Base-by-base conservation (phyloP, 768 basidiomycete genomes). In the Phanerodontia chrysosporium region DNA sequence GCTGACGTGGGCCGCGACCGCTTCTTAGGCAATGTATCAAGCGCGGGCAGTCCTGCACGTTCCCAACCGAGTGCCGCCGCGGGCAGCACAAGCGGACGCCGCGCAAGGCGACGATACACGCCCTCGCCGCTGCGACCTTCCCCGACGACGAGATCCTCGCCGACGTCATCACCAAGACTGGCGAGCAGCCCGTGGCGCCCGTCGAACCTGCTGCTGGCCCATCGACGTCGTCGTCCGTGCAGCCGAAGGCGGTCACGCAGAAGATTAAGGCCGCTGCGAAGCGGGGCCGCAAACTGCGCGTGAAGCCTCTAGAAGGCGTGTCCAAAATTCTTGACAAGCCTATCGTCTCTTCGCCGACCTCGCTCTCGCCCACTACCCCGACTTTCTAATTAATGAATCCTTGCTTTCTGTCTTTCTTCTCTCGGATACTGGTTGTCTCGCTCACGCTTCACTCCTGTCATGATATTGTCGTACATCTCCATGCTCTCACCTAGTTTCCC, bases 31-130 rank as follows among this genome's bases (percentile, higher is more conserved):
- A 80, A 67, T 80, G 79, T 60, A 69, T 75, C 49, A 78, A 79
- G 60, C 76, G 79, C 58, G 75, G 72, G 30, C 75, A 78, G 55
- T 68, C 71, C 45, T 80, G 79, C 64, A 74, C 73, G 52, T 80
- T 80, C 64, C 79, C 79, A n/a, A 79, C 77, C 51, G 78, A 80
- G 58, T 80, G 77, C 12, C 75, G 76, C 49, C 73, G 79, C 30
- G 79, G 79, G 2, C 77, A 79, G 60, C 78, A 80, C 67, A 74
- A 78, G 49, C 65, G 69, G 21, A 57, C 53, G 10, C 61, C 66
- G 45, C 66, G 67, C 59, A 63, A 64, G 44, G 60, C 56, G 28
- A 62, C 60, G 36, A 60, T 67, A 28, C 51, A 62, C 49, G 65
- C 65, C 0, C 61, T 61, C 58, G 57, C 62, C 2, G 51, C 58